Conservation (phyloP, 176 grass and related monocot species). For the Puccinellia tenuiflora region DNA sequence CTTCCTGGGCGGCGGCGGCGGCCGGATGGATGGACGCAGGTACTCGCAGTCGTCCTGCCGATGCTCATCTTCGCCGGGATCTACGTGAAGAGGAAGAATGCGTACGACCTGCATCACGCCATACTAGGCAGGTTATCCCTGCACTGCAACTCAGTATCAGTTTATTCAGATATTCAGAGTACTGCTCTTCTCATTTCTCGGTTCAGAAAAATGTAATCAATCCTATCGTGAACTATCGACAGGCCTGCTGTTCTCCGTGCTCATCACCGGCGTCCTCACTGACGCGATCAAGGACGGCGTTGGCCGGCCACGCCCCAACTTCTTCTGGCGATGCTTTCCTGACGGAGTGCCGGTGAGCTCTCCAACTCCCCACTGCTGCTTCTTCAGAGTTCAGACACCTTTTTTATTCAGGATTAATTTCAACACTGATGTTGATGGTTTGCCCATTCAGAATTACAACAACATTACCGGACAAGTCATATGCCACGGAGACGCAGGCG, state of each 20-base stretch:
- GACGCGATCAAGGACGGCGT: slow-evolving; percentile 52
- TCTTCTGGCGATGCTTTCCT: slow-evolving; percentile 49
- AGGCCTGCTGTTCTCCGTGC: slow-evolving; percentile 38
- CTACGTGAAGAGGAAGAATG: slow-evolving; percentile 41
- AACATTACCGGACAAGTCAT: slow-evolving; percentile 11
- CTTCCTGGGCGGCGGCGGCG: background rate
- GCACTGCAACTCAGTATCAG: background rate
- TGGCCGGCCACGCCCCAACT: slow-evolving; percentile 36
- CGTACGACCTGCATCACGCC: slow-evolving; percentile 50
- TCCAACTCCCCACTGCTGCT: background rate
- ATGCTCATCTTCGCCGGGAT: slow-evolving; percentile 30
- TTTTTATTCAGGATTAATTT: background rate
- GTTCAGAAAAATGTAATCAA: background rate
- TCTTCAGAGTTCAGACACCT: background rate
- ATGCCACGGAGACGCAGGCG: background rate
- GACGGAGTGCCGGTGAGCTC: slow-evolving; percentile 28
- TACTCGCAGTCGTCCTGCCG: slow-evolving; percentile 17
- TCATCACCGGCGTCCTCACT: slow-evolving; percentile 34
- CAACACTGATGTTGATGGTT: background rate
- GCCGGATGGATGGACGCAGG: background rate
- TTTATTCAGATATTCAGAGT: background rate
- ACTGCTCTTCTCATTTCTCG: too few relatives aligned
- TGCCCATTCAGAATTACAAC: background rate
- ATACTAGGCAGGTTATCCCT: slow-evolving; percentile 31
- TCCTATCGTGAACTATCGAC: background rate